Evolutionary conservation across 2,329 filamentous ascomycete species (phyloP).

Genomic region (Grosmannia huntii): DNA sequence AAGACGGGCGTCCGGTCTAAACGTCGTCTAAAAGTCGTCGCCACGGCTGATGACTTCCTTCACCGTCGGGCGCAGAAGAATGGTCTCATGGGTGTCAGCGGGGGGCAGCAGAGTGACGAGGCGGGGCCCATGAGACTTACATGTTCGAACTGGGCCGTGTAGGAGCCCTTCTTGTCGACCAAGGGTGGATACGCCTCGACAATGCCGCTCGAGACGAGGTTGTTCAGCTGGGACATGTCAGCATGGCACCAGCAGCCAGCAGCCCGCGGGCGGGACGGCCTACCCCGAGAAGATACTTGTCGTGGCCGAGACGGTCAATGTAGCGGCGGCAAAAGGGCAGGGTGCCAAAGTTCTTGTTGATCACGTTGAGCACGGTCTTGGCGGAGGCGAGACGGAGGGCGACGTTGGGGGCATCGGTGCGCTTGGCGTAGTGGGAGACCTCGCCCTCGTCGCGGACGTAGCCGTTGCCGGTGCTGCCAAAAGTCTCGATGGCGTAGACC

Average conservation of each 20-base stretch:
- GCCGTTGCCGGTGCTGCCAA: constrained; percentile 84
- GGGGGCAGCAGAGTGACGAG: neutral
- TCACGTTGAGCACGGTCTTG: constrained; percentile 72
- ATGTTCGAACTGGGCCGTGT: constrained; percentile 90
- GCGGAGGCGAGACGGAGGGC: constrained; percentile 69
- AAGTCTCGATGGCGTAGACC: constrained; percentile 90
- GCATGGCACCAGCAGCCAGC: constrained; percentile 1
- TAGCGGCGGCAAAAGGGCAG: constrained; percentile 85
- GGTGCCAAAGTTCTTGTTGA: constrained; percentile 94
- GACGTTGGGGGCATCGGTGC: constrained; percentile 59
- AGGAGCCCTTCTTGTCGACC: constrained; percentile 85
- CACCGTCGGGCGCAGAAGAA: constrained; percentile 63
- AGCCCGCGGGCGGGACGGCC: constrained; percentile 19
- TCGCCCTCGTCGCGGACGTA: constrained; percentile 82
- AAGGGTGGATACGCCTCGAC: constrained; percentile 85
- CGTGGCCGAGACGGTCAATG: constrained; percentile 81
- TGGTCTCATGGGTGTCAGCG: constrained; percentile 39
- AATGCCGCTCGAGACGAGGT: constrained; percentile 67
- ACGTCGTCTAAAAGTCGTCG: constrained; percentile 82
- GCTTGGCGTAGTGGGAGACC: constrained; percentile 76
- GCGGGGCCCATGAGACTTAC: constrained; percentile 39
- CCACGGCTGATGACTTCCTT: constrained; percentile 83
- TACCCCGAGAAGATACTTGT: constrained; percentile 86
- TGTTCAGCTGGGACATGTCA: constrained; percentile 54
- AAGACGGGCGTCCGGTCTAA: constrained; percentile 25